Base-by-base conservation (phyloP, 345 rosid genomes). In the Capsella bursapastoris region DNA sequence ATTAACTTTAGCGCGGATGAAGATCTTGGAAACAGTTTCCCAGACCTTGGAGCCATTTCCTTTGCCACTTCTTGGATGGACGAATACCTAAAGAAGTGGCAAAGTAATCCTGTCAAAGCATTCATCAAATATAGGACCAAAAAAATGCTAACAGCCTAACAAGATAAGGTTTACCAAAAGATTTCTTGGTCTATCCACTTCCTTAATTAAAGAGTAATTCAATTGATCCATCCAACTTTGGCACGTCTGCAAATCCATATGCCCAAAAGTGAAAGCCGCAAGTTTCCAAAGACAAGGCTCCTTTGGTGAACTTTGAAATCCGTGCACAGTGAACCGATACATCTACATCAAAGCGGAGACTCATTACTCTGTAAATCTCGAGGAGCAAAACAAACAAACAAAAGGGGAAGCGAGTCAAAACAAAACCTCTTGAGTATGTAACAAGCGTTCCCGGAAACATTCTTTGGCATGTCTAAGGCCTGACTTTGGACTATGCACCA, bases 51-150 rank as follows among this genome's bases (percentile, higher is more conserved):
- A 28, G 57, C 96, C 97, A 82, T 77, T 85, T 56, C 81, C 88
- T 78, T 91, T 94, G 72, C 98, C 98, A 71, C 97, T 94, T 86
- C 61, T 75, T 15, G 98, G 98, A 84, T 94, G 83, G 64, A 94
- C 82, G 18, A 94, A 88, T 63, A 94, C 88, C 98, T 94, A 76
- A 57, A 62, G 51, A 74, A 71, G 58, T 68, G 58, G 49, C 0
- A 69, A 77, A 70, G 28, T 25, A 64, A 65, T 37, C 65, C 57
- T 71, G 65, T 68, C 69, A 50, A 51, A 60, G 22, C 10, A 49
- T 57, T 64, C 67, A 57, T 71, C 9, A 8, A 34, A 16, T 28
- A 57, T 6, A 64, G 22, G 47, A 83, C 14, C 1, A 35, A 40
- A 71, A 55, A 64, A 47, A 6, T 67, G n/a, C 25, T 15, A 22